Conservation (phyloP, 208 protist genomes). For the Trypanosoma lewisi region DNA sequence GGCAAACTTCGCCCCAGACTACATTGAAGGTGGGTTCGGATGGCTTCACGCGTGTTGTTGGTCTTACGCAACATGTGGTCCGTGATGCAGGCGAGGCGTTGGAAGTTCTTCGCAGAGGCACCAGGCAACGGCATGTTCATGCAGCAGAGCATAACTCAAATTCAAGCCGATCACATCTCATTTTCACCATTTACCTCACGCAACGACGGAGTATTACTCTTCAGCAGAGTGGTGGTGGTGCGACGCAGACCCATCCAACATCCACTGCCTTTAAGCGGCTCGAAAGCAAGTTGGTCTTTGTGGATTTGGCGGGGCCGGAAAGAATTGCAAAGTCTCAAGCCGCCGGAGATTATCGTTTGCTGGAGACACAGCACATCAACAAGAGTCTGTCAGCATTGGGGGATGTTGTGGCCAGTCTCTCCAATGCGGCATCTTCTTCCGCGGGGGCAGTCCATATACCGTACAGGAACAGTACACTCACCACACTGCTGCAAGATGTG, state of each 20-base stretch:
- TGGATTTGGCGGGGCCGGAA: constrained; percentile 80
- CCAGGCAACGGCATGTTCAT: constrained; percentile 27
- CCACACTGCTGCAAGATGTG: constrained; percentile 42
- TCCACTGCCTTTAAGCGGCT: constrained; percentile 7
- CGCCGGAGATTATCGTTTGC: constrained; percentile 33
- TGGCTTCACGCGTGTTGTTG: constrained; percentile 21
- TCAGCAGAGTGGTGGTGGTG: not conserved
- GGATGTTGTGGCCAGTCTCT: constrained; percentile 53
- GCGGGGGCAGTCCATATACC: constrained; percentile 35
- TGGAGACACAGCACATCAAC: constrained; percentile 54
- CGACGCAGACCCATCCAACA: not conserved
- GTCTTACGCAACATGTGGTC: constrained; percentile 30
- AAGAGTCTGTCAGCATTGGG: constrained; percentile 54
- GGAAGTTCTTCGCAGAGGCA: constrained; percentile 19
- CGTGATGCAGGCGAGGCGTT: constrained; percentile 30
- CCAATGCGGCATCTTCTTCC: constrained; percentile 3
- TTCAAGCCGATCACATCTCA: constrained; percentile 45
- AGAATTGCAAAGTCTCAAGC: constrained; percentile 35
- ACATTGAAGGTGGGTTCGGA: constrained; percentile 19
- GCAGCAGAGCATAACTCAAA: constrained; percentile 29
- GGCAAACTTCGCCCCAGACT: constrained; percentile 19
- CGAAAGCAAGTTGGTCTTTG: constrained; percentile 55
- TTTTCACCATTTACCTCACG: constrained; percentile 42
- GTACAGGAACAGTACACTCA: constrained; percentile 82
- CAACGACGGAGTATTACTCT: constrained; percentile 2